Percentiles rank a stretch among this genome's conserved stretches.
These are phyloP conservation scores for Heliamphora pulchella DNA, from an alignment of 179 eudicot genomes.

Conservation along the genomic window DNA sequence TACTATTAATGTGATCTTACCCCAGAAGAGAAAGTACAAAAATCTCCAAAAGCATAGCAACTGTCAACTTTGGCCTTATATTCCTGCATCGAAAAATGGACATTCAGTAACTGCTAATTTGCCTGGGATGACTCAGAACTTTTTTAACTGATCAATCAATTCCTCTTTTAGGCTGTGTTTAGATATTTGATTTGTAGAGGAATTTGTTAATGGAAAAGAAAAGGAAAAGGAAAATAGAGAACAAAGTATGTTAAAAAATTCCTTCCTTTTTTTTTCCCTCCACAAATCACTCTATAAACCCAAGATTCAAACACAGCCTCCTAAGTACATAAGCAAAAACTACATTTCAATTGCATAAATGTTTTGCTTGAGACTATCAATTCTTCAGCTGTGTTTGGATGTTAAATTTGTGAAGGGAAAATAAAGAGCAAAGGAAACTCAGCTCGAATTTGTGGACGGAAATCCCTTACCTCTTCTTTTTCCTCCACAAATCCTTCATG, in stretches of 20 bases:
- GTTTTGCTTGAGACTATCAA: background rate
- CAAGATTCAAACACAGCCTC: background rate
- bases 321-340: background rate
- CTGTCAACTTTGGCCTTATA: conserved; percentile 60
- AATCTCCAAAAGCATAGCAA: conserved; percentile 52
- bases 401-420: too few relatives aligned
- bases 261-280: too few relatives aligned
- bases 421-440: too few relatives aligned
- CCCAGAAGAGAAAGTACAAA: conserved; percentile 66
- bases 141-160: background rate
- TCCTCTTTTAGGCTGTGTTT: background rate
- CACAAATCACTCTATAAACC: too few relatives aligned
- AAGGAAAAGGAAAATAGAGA: too few relatives aligned
- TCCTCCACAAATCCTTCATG: too few relatives aligned
- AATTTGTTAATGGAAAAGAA: too few relatives aligned
- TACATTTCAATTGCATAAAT: background rate
- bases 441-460: too few relatives aligned
- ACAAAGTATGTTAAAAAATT: too few relatives aligned
- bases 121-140: background rate
- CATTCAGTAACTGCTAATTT: background rate
- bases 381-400: background rate
- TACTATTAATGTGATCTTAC: conserved; percentile 29
- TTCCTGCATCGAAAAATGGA: conserved; percentile 41
- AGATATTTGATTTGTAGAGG: too few relatives aligned
- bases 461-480: too few relatives aligned